These are phyloP conservation scores for Phytophthora sp. DNA, from an alignment of 352 stramenopile genomes.

Conservation along the genomic window DNA sequence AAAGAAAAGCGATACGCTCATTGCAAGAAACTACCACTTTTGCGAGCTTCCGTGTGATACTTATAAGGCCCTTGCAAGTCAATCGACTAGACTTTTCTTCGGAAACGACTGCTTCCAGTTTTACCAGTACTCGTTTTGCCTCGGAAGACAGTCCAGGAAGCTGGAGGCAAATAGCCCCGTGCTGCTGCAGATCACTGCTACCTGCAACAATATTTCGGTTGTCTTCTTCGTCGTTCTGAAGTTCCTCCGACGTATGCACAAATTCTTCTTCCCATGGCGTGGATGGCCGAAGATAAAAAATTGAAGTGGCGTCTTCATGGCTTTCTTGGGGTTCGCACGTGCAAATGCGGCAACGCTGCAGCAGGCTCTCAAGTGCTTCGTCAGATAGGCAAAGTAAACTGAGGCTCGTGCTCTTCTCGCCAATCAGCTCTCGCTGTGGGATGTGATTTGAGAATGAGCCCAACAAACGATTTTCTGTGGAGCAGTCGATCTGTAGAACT, in stretches of 20 bases:
- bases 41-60: slow-evolving; percentile 21
- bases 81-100: slow-evolving; percentile 1
- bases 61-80: slow-evolving; percentile 4
- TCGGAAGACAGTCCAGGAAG: slow-evolving; percentile 35
- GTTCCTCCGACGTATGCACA: not conserved
- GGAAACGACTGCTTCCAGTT: slow-evolving; percentile 14
- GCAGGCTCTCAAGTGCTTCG: slow-evolving; percentile 18
- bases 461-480: not conserved
- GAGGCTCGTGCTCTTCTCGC: not conserved
- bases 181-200: not conserved
- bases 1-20: slow-evolving; percentile 38
- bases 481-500: slow-evolving; percentile 29
- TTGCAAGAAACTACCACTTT: slow-evolving; percentile 47
- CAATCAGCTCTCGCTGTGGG: slow-evolving; percentile 19
- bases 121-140: slow-evolving; percentile 16
- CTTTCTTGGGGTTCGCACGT: slow-evolving; percentile 5
- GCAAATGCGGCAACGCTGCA: slow-evolving; percentile 38
- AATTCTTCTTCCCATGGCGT: not conserved
- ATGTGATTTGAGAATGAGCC: slow-evolving; percentile 13
- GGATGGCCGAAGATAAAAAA: slow-evolving; percentile 21
- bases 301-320: slow-evolving; percentile 1
- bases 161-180: slow-evolving; percentile 6
- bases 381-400: slow-evolving; percentile 21
- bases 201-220: not conserved
- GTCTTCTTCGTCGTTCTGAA: no score